Evolutionary conservation across 2,329 filamentous ascomycete species (phyloP).

Genomic region (Phymatotrichopsis omnivora): DNA sequence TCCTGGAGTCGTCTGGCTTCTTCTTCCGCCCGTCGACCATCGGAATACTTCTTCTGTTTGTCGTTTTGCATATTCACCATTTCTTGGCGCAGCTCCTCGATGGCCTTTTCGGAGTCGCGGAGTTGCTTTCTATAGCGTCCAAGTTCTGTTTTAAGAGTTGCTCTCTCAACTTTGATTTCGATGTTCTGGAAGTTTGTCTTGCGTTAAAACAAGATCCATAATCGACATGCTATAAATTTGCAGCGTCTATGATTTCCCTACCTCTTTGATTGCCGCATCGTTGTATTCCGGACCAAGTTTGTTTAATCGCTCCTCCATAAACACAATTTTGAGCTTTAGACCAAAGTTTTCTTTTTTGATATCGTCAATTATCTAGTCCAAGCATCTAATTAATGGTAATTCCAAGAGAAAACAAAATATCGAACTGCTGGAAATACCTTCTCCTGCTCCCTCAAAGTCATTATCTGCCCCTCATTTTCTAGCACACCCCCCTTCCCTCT

Average conservation of each 20-base stretch:
- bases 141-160: constrained; percentile 81
- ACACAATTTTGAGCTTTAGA: constrained; percentile 93
- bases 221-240: not conserved
- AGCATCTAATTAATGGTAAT: not conserved
- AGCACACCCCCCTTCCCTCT: constrained; percentile 56
- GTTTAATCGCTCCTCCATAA: constrained; percentile 78
- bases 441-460: constrained; percentile 89
- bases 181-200: constrained; percentile 56
- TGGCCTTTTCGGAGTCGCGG: constrained; percentile 68
- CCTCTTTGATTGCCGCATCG: constrained; percentile 67
- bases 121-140: constrained; percentile 78
- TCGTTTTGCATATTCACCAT: constrained; percentile 74
- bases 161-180: constrained; percentile 83
- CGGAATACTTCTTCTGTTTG: constrained; percentile 62
- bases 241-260: constrained; percentile 1
- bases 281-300: constrained; percentile 86
- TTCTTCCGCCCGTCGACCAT: constrained; percentile 52
- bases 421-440: constrained; percentile 49
- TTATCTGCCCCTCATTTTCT: constrained; percentile 77
- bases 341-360: constrained; percentile 99
- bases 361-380: constrained; percentile 61
- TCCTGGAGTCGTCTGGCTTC: constrained; percentile 47
- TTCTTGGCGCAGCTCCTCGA: constrained; percentile 73
- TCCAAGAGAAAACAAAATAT: not conserved
- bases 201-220: not conserved